Percentiles rank a stretch among this genome's conserved stretches.
Evolutionary conservation across 2,329 filamentous ascomycete species (phyloP).

Genomic region (Keithomyces neogunnii): DNA sequence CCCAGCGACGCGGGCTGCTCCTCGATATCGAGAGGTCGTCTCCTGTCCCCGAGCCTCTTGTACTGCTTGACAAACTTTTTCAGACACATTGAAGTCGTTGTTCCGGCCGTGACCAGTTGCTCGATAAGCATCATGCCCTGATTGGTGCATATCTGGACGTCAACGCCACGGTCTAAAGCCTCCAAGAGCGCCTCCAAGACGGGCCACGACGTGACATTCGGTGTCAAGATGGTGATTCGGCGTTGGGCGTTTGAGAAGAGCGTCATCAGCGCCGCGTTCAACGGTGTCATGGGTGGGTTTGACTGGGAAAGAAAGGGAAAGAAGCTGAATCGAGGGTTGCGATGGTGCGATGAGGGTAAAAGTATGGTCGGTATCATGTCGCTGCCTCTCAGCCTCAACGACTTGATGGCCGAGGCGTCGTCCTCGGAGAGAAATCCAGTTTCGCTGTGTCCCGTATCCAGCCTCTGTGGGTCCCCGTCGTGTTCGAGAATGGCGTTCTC

Average conservation of each 20-base stretch:
- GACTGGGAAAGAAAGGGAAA: conserved; percentile 45
- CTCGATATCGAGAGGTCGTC: conserved; percentile 27
- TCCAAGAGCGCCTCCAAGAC: conserved; percentile 53
- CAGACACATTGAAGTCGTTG: conserved; percentile 60
- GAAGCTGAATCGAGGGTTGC: conserved; percentile 55
- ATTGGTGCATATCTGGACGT: conserved; percentile 60
- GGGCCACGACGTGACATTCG: conserved; percentile 64
- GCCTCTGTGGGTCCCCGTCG: not conserved
- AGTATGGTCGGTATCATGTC: conserved; percentile 46
- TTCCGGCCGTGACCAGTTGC: conserved; percentile 72
- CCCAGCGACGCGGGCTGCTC: conserved; percentile 35
- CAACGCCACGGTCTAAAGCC: conserved; percentile 56
- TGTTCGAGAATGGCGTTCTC: not conserved
- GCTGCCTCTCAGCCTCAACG: conserved; percentile 14
- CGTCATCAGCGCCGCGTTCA: conserved; percentile 57
- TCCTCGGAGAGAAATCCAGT: conserved; percentile 9
- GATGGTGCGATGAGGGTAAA: conserved; percentile 66
- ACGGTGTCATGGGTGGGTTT: conserved; percentile 52
- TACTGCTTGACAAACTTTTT: conserved; percentile 50
- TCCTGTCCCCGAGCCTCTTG: conserved; percentile 18
- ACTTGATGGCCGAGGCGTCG: conserved; percentile 19
- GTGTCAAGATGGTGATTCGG: conserved; percentile 63
- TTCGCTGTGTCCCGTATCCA: conserved; percentile 5
- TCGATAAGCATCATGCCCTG: conserved; percentile 67
- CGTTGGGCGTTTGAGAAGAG: conserved; percentile 49